A percentile compares a stretch with the other conserved stretches of the same genome.
These are phyloP conservation scores for Chlamydomonas schloesseri DNA, from an alignment of 139 green algal genomes.

Conservation along the genomic window DNA sequence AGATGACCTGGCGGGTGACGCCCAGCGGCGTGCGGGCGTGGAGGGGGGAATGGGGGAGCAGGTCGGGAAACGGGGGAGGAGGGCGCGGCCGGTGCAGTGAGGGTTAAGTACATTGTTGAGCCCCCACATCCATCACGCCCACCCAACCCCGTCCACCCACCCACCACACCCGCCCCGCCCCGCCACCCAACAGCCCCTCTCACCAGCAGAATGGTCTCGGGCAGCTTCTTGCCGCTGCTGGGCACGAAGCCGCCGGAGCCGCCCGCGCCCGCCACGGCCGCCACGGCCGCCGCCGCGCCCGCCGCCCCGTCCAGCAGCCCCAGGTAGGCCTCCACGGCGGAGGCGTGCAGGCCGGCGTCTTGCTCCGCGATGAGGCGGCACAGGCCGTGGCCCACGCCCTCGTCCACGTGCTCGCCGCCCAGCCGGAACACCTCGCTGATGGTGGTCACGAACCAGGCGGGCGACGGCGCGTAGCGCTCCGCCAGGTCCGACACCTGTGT, in stretches of 20 bases:
- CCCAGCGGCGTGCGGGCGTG: too few species aligned
- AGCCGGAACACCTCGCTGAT: slow-evolving; percentile 91
- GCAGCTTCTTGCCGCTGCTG: slow-evolving; percentile 57
- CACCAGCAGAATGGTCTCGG: slow-evolving; percentile 79
- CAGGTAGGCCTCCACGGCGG: slow-evolving; percentile 77
- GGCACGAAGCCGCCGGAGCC: background rate
- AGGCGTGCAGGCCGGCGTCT: slow-evolving; percentile 61
- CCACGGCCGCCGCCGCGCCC: background rate
- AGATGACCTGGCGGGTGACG: slow-evolving; percentile 41
- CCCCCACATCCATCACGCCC: too few species aligned
- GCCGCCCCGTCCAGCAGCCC: slow-evolving; percentile 54
- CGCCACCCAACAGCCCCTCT: background rate
- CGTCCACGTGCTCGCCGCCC: slow-evolving; percentile 85
- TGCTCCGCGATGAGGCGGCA: slow-evolving; percentile 91
- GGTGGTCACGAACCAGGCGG: slow-evolving; percentile 92
- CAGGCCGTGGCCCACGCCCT: slow-evolving; percentile 82
- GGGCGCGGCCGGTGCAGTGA: too few species aligned
- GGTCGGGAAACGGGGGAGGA: too few species aligned
- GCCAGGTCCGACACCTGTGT: slow-evolving; percentile 79
- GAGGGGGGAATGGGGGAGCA: too few species aligned
- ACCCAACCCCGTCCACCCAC: too few species aligned
- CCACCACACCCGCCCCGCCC: background rate
- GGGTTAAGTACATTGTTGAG: too few species aligned
- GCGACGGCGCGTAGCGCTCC: slow-evolving; percentile 91
- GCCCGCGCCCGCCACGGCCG: background rate